Percentiles rank a stretch among this genome's conserved stretches.
Conservation (phyloP, 2,329 filamentous ascomycete genomes). For the Fusarium napiforme region DNA sequence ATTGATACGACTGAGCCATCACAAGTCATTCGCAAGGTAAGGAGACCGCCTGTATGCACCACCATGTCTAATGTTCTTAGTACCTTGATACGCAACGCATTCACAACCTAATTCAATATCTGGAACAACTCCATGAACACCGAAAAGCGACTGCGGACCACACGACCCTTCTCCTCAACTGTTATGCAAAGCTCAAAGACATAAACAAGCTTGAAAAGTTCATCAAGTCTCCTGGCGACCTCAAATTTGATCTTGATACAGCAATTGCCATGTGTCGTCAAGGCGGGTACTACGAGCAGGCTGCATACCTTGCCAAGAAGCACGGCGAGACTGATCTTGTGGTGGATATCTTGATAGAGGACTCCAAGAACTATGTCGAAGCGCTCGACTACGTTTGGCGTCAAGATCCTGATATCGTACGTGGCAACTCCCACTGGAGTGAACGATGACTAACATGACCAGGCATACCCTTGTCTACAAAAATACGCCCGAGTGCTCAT, state of each 20-base stretch:
- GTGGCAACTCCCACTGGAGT: constrained; percentile 45
- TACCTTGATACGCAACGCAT: constrained; percentile 97
- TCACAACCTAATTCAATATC: constrained; percentile 95
- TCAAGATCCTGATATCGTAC: constrained; percentile 79
- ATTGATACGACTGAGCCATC: constrained; percentile 97
- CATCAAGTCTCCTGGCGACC: constrained; percentile 92
- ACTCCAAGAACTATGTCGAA: constrained; percentile 89
- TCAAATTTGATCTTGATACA: constrained; percentile 97
- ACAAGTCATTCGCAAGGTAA: constrained; percentile 90
- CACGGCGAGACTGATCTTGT: constrained; percentile 94
- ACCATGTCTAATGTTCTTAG: constrained; percentile 56
- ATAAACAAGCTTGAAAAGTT: constrained; percentile 96
- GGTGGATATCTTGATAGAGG: constrained; percentile 94
- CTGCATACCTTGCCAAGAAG: constrained; percentile 92
- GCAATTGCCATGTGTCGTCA: constrained; percentile 98
- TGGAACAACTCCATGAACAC: constrained; percentile 95
- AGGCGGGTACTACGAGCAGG: constrained; percentile 96
- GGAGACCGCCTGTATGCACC: background rate
- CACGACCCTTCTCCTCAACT: constrained; percentile 93
- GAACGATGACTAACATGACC: constrained; percentile 46
- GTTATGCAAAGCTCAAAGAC: constrained; percentile 97
- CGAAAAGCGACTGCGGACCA: constrained; percentile 94
- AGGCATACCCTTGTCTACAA: constrained; percentile 90
- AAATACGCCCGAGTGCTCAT: constrained; percentile 94
- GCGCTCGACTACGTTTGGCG: constrained; percentile 93